Base-by-base conservation (phyloP, 176 grass and related monocot species). In the Raddia distichophylla region DNA sequence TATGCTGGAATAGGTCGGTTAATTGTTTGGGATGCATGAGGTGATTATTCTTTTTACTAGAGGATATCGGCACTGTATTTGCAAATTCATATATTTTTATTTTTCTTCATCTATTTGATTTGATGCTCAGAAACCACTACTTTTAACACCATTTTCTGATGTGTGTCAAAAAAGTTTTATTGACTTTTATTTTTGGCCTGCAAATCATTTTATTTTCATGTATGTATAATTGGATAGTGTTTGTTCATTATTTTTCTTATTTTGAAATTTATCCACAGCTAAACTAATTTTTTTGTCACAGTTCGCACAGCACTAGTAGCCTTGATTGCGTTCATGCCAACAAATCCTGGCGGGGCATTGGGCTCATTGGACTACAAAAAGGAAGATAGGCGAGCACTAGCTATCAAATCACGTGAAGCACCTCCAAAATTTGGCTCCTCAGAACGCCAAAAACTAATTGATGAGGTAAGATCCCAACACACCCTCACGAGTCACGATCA, bases 311-410 rank as follows among this genome's bases (percentile, higher is more conserved):
- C 96, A 12, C 85, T 99, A 58, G 96, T 99, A 69, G 96, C 96
- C 11, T 78, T 99, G 76, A 87, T 99, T 90, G 96, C 96, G 4
- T 99, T 99, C 82, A 99, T 99, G 93, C 93, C 96, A 71, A 90
- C 96, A 53, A 98, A 94, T 78, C 93, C 96, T 37, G 91, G 91
- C 44, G 96, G 96, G 3, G 96, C 96, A 61, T 84, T 99, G 78
- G 96, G 96, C 18, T 99, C 96, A 22, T 27, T 99, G 53, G 96
- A 99, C 73, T 99, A 89, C 80, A 95, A 91, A 64, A 99, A 95
- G 83, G 96, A 99, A 85, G 93, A 95, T 42, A 87, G 89, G 48
- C 82, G 67, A 7, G 89, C 87, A 22, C 87, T 99, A 52, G 87
- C 91, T 75, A 87, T 95, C 60, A 95, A 99, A 78, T 95, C 96